Percentiles rank a stretch among this genome's conserved stretches.
Conservation (phyloP, 208 protist species). For the Trypanosoma vivax region DNA sequence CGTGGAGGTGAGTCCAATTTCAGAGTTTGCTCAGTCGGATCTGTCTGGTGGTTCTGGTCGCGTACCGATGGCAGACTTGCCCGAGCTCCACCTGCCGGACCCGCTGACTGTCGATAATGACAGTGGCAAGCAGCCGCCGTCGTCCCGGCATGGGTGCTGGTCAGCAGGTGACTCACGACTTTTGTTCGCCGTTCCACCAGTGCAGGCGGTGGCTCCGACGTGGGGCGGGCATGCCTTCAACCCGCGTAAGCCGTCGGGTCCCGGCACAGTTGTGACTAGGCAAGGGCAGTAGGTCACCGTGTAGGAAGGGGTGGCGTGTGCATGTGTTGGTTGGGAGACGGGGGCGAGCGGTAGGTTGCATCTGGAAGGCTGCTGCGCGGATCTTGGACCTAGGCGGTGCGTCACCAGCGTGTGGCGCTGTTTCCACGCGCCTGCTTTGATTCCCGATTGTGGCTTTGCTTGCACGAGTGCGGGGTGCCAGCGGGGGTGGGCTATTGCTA, state of each 20-base stretch:
- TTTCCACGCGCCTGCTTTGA: no score
- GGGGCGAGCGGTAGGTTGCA: no score
- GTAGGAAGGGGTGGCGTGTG: not conserved
- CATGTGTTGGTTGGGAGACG: not conserved
- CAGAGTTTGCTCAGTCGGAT: constrained; percentile 20
- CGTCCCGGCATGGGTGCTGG: constrained; percentile 8
- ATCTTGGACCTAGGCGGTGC: no score
- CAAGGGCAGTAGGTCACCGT: not conserved
- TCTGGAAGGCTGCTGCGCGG: no score
- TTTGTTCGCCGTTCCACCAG: constrained; percentile 7
- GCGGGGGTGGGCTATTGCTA: no score
- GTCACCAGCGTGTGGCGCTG: no score
- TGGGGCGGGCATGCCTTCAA: constrained; percentile 53
- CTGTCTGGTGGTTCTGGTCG: constrained; percentile 52
- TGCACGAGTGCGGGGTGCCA: no score
- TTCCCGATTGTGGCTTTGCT: no score
- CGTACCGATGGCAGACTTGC: constrained; percentile 45
- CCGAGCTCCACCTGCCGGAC: constrained; percentile 22
- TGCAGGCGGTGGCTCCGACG: constrained; percentile 18
- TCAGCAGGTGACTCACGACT: constrained; percentile 5
- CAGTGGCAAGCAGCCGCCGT: constrained; percentile 30
- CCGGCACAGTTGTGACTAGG: not conserved
- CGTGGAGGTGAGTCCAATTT: not conserved
- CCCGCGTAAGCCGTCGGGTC: constrained; percentile 2
- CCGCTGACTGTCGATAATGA: constrained; percentile 55